These are phyloP conservation scores for Zoysia pacifica DNA, from an alignment of 176 grass and related monocot genomes.

Conservation along the genomic window DNA sequence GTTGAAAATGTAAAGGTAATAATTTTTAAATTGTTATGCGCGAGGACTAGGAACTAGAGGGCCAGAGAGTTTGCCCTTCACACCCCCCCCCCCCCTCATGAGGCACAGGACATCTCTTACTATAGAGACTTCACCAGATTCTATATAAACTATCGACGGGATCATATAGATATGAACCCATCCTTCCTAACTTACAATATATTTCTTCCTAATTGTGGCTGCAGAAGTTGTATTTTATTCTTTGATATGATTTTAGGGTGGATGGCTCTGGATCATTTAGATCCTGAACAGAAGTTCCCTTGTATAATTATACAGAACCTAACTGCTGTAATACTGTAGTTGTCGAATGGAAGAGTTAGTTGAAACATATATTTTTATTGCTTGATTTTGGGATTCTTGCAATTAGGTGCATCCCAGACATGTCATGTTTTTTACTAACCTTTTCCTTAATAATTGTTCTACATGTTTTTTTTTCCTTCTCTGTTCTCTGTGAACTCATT, in stretches of 20 bases:
- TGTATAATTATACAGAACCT: neutral
- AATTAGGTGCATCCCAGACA: neutral
- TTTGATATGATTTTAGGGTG: neutral
- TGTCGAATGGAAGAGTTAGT: neutral
- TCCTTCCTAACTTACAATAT: neutral
- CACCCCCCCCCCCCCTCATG: too few species aligned
- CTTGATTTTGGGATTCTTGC: neutral
- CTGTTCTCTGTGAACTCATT: neutral
- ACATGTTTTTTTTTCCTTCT: neutral
- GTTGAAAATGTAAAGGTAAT: slow-evolving; percentile 43
- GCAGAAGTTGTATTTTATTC: neutral
- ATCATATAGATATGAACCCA: neutral
- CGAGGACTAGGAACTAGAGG: neutral
- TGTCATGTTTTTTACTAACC: neutral
- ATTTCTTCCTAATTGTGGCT: neutral
- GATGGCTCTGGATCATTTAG: slow-evolving; percentile 2
- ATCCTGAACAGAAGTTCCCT: neutral
- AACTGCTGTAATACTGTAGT: slow-evolving; percentile 5
- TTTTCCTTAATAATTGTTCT: neutral
- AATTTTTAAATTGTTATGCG: neutral
- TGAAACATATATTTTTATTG: slow-evolving; percentile 9
- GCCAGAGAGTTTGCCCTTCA: neutral
- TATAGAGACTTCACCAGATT: neutral
- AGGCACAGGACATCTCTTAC: neutral
- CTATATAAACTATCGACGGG: neutral